A percentile compares a stretch with the other conserved stretches of the same genome.
phyloP scores from a whole-genome alignment of 2,329 filamentous ascomycete genomes.

The Botrytis hyacinthi region DNA sequence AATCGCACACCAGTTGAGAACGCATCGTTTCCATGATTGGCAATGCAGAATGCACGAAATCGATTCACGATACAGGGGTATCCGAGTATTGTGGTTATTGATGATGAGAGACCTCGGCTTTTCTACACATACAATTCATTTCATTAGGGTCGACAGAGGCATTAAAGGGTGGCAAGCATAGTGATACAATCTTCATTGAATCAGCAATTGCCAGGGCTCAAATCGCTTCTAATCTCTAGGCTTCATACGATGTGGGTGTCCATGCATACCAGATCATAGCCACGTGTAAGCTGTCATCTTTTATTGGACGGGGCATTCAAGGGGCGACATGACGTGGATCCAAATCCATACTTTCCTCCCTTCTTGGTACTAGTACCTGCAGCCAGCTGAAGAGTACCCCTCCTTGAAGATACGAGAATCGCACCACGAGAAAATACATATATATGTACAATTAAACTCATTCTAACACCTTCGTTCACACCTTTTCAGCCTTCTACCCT shows the following conservation, averaged over 20 bases:
- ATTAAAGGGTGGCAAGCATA: neutral
- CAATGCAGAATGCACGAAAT: neutral
- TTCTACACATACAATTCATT: neutral
- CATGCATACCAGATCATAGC: neutral
- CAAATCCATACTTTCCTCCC: neutral
- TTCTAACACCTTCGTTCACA: neutral
- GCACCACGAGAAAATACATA: neutral
- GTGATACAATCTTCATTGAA: neutral
- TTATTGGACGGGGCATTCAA: neutral
- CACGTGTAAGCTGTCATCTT: neutral
- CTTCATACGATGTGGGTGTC: neutral
- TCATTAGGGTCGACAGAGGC: neutral
- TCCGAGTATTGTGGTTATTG: neutral
- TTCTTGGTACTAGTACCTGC: slow-evolving; percentile 1
- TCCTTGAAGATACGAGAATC: neutral
- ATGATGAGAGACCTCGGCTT: neutral
- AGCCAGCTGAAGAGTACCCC: neutral
- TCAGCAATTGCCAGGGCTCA: too few relatives aligned
- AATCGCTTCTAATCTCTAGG: neutral
- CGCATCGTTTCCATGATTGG: neutral
- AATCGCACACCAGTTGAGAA: neutral
- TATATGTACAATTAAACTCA: neutral
- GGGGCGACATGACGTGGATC: too few relatives aligned
- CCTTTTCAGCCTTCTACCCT: neutral
- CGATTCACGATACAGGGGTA: neutral